A percentile compares a stretch with the other conserved stretches of the same genome.
phyloP scores from a whole-genome alignment of 2,329 filamentous ascomycete species.

The Aspergillus ochraceoroseus region DNA sequence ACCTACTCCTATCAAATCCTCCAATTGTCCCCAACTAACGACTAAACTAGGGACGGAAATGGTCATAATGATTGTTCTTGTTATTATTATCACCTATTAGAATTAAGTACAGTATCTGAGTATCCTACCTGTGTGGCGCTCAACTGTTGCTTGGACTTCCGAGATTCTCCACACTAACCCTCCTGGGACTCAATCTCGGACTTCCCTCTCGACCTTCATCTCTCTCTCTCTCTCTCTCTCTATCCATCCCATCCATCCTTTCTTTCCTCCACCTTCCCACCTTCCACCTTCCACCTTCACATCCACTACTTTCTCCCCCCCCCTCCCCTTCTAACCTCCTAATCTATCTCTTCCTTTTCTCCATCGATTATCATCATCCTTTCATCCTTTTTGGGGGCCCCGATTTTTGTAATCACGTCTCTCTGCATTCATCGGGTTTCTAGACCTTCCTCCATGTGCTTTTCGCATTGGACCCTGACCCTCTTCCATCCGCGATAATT shows the following conservation, averaged over 20 bases:
- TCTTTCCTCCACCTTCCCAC: constrained; percentile 15
- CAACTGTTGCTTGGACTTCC: constrained; percentile 16
- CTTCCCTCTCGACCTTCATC: constrained; percentile 21
- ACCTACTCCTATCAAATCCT: no score
- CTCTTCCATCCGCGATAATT: constrained; percentile 29
- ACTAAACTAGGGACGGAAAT: no score
- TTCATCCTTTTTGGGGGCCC: constrained; percentile 21
- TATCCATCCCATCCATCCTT: constrained; percentile 10
- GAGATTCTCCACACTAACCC: constrained; percentile 27
- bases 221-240: constrained; percentile 18
- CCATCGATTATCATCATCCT: constrained; percentile 14
- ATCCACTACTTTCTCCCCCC: constrained; percentile 9
- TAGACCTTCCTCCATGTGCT: constrained; percentile 32
- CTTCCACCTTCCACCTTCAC: constrained; percentile 12
- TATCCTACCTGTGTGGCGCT: no score
- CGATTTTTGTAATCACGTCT: no score
- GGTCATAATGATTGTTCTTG: no score
- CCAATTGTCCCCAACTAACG: no score
- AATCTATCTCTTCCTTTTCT: constrained; percentile 15
- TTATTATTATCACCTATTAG: no score
- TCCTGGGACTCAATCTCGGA: constrained; percentile 24
- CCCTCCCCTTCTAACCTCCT: constrained; percentile 11
- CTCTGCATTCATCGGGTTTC: no score
- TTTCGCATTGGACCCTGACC: constrained; percentile 30
- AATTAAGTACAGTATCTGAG: no score